These are phyloP conservation scores for Arthrinium phaeospermum DNA, from an alignment of 2,329 filamentous ascomycete genomes.

Conservation along the genomic window DNA sequence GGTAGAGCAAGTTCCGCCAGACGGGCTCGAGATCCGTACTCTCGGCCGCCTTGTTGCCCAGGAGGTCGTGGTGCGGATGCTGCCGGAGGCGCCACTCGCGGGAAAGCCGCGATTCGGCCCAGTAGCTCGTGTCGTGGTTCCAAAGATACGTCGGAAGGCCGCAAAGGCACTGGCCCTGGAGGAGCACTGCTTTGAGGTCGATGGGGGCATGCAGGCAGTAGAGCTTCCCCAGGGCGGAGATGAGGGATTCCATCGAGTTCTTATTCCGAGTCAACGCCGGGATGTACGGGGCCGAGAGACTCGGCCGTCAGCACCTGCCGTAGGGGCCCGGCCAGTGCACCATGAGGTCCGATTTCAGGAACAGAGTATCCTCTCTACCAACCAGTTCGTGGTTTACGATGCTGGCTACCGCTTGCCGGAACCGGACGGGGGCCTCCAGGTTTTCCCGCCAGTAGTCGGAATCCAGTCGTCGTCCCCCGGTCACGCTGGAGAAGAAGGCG, in stretches of 20 bases:
- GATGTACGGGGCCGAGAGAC: constrained; percentile 25
- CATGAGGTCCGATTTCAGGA: constrained; percentile 36
- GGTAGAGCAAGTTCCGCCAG: constrained; percentile 44
- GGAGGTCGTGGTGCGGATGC: constrained; percentile 29
- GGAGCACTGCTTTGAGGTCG: constrained; percentile 23
- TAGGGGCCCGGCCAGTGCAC: constrained; percentile 33
- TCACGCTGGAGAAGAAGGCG: constrained; percentile 30
- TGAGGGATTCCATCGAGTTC: constrained; percentile 25
- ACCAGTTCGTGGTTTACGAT: constrained; percentile 34
- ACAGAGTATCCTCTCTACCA: constrained; percentile 21
- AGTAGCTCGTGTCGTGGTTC: constrained; percentile 30
- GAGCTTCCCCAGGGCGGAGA: constrained; percentile 25
- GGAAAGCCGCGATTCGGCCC: constrained; percentile 29
- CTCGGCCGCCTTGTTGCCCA: constrained; percentile 22
- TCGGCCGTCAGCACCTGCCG: constrained; percentile 37
- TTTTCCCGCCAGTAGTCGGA: constrained; percentile 14
- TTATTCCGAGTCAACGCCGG: constrained; percentile 26
- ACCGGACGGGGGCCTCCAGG: constrained; percentile 20
- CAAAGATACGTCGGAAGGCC: constrained; percentile 33
- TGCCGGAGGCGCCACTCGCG: constrained; percentile 23
- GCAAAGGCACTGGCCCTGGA: background rate
- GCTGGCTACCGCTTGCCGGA: background rate
- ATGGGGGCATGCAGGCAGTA: constrained; percentile 25
- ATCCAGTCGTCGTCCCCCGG: constrained; percentile 15
- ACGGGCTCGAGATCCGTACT: constrained; percentile 18